These are phyloP conservation scores for Nemania serpens DNA, from an alignment of 2,329 filamentous ascomycete genomes.

Conservation along the genomic window DNA sequence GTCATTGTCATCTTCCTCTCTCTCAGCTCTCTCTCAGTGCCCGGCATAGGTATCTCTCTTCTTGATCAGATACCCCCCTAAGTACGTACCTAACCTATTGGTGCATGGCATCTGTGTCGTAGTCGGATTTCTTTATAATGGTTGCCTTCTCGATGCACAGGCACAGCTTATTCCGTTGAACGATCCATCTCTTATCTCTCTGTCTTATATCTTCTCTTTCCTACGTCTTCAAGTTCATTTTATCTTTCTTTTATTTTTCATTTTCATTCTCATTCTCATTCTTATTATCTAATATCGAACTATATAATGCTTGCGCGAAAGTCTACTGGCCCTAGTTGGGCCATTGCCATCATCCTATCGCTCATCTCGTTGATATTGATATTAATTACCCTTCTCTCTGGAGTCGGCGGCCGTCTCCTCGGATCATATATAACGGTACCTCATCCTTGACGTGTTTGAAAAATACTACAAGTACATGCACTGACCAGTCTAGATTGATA, in stretches of 20 bases:
- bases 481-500: slow-evolving; percentile 38
- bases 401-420: slow-evolving; percentile 33
- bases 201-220: background rate
- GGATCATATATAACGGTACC: slow-evolving; percentile 44
- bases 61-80: too few relatives aligned
- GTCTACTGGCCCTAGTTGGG: slow-evolving; percentile 17
- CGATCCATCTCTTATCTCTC: background rate
- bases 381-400: slow-evolving; percentile 40
- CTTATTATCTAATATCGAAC: too few relatives aligned
- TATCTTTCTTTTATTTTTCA: background rate
- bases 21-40: background rate
- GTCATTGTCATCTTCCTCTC: background rate
- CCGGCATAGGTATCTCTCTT: background rate
- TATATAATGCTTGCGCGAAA: slow-evolving; percentile 23
- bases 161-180: background rate
- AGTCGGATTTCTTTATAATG: slow-evolving; percentile 17
- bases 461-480: background rate
- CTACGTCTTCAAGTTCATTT: background rate
- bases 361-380: slow-evolving; percentile 35
- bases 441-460: background rate
- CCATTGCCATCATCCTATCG: slow-evolving; percentile 31
- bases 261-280: too few relatives aligned
- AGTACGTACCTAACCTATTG: too few relatives aligned
- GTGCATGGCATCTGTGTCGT: background rate
- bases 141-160: background rate